Evolutionary conservation across 2,329 filamentous ascomycete species (phyloP).

Genomic region (Xylaria sp.): DNA sequence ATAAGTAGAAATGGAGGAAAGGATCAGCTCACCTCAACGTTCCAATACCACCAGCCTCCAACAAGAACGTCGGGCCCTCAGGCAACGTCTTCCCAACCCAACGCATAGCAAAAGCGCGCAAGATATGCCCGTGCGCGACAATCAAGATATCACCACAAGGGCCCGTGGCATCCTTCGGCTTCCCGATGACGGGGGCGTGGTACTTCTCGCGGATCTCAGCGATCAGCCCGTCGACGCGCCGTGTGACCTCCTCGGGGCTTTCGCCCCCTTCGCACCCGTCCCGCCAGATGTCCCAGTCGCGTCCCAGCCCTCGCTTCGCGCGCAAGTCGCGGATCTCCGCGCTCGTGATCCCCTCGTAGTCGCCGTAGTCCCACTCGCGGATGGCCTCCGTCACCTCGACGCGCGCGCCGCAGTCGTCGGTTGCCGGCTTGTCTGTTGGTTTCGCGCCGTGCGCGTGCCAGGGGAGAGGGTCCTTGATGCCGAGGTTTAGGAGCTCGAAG

Average conservation of each 20-base stretch:
- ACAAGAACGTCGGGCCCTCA: slow-evolving; percentile 79
- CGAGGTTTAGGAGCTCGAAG: slow-evolving; percentile 86
- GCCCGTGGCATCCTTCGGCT: slow-evolving; percentile 52
- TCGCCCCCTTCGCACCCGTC: slow-evolving; percentile 89
- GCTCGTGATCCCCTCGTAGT: slow-evolving; percentile 84
- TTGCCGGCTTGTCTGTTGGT: slow-evolving; percentile 46
- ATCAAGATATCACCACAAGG: slow-evolving; percentile 75
- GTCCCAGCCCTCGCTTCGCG: slow-evolving; percentile 65
- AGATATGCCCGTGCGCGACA: slow-evolving; percentile 90
- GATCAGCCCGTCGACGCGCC: slow-evolving; percentile 80
- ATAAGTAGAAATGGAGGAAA: not conserved
- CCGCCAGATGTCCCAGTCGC: slow-evolving; percentile 86
- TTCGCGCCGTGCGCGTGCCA: slow-evolving; percentile 68
- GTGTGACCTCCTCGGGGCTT: slow-evolving; percentile 77
- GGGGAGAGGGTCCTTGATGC: slow-evolving; percentile 74
- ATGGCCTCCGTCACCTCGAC: slow-evolving; percentile 78
- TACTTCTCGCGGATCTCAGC: slow-evolving; percentile 75
- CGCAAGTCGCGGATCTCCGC: slow-evolving; percentile 72
- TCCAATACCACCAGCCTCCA: slow-evolving; percentile 90
- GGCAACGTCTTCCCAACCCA: slow-evolving; percentile 81
- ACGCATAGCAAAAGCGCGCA: slow-evolving; percentile 87
- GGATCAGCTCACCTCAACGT: slow-evolving; percentile 73
- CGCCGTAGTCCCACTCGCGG: slow-evolving; percentile 88
- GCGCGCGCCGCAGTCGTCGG: slow-evolving; percentile 65
- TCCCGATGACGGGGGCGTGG: slow-evolving; percentile 71